phyloP scores from a whole-genome alignment of 805 yeast genomes.

The Myxozyma melibiosi region DNA sequence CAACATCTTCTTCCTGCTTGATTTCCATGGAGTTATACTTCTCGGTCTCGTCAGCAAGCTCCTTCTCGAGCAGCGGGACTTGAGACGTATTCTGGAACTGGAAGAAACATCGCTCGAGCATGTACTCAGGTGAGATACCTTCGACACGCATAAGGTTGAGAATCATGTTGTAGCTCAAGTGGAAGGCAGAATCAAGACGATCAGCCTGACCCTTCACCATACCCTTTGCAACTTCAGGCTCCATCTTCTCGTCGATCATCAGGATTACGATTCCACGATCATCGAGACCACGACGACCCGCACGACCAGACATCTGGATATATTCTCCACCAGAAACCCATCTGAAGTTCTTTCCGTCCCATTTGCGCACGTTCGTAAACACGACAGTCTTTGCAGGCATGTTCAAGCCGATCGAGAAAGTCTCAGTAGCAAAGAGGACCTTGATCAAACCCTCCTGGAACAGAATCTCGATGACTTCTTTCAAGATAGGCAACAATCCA shows the following conservation, averaged over 20 bases:
- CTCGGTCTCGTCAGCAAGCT: conserved; percentile 56
- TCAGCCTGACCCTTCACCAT: conserved; percentile 99
- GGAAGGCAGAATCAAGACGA: conserved; percentile 95
- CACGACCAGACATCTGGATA: conserved; percentile 99
- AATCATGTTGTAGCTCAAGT: conserved; percentile 95
- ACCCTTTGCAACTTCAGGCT: conserved; percentile 97
- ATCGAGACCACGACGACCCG: conserved; percentile 99
- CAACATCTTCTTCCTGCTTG: conserved; percentile 73
- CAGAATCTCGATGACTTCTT: conserved; percentile 92
- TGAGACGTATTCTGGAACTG: conserved; percentile 93
- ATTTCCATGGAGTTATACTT: conserved; percentile 55
- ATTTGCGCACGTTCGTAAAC: conserved; percentile 93
- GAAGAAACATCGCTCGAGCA: conserved; percentile 90
- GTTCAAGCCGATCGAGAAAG: conserved; percentile 95
- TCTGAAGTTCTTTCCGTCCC: conserved; percentile 97
- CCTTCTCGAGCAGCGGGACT: conserved; percentile 79
- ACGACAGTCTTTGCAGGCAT: conserved; percentile 99
- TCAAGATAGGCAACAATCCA: conserved; percentile 88
- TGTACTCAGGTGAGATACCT: conserved; percentile 96
- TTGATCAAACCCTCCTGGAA: conserved; percentile 96
- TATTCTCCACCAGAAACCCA: conserved; percentile 99
- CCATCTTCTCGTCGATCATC: conserved; percentile 99
- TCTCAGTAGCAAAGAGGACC: conserved; percentile 95
- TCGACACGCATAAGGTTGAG: conserved; percentile 94
- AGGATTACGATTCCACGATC: conserved; percentile 98